Conservation (phyloP, 371 early-diverging fungal genomes). For the Batkoa obscura region DNA sequence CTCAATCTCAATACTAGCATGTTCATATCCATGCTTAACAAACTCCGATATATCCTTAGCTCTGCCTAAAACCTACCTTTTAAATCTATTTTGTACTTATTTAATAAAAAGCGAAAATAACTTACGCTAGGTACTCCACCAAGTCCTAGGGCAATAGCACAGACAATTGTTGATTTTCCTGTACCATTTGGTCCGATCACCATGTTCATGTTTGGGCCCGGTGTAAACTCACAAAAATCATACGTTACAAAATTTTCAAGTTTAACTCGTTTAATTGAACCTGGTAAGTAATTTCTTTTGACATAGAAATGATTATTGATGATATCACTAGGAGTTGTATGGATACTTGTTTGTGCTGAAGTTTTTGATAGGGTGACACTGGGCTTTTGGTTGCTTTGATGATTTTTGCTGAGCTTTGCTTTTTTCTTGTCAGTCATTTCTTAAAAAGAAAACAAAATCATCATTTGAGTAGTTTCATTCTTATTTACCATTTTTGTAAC, state of each 20-base stretch:
- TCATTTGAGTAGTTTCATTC: too few species aligned
- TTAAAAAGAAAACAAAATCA: too few species aligned
- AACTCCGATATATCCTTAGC: constrained; percentile 77
- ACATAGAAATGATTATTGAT: too few species aligned
- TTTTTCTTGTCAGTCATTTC: too few species aligned
- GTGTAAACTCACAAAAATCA: constrained; percentile 57
- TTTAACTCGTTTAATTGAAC: constrained; percentile 58
- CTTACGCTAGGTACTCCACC: constrained; percentile 69
- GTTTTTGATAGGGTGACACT: too few species aligned
- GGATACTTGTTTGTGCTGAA: too few species aligned
- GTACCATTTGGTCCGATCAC: constrained; percentile 96
- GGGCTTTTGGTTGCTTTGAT: too few species aligned
- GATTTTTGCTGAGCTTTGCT: too few species aligned
- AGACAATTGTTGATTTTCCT: constrained; percentile 95
- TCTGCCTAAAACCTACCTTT: constrained; percentile 62
- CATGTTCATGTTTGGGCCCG: constrained; percentile 93
- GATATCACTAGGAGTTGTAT: too few species aligned
- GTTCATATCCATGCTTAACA: constrained; percentile 75
- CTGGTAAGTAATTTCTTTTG: constrained; percentile 44
- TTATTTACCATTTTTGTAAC: too few species aligned
- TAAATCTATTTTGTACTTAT: background rate
- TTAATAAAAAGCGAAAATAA: background rate
- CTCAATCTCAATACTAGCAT: constrained; percentile 60
- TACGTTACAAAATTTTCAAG: constrained; percentile 86
- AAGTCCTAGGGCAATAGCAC: constrained; percentile 91